Evolutionary conservation across 2,329 filamentous ascomycete species (phyloP).

Genomic region (Gnomoniopsis sp.): DNA sequence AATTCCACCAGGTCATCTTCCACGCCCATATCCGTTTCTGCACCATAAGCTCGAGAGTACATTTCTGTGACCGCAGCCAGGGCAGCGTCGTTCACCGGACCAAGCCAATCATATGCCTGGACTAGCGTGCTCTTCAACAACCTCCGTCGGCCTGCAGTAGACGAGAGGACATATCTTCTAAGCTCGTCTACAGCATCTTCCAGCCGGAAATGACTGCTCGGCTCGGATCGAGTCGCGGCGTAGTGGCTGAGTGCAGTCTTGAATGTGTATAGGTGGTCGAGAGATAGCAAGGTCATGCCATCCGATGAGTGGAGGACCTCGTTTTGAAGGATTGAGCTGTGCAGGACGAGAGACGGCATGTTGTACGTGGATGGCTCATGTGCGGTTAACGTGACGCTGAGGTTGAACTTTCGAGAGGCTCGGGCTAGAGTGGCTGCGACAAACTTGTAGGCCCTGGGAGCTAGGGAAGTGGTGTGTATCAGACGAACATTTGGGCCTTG

Average conservation of each 20-base stretch:
- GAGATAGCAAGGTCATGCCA: conserved; percentile 55
- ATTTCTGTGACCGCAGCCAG: conserved; percentile 53
- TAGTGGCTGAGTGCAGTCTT: conserved; percentile 59
- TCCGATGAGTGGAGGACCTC: conserved; percentile 58
- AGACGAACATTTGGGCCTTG: conserved; percentile 48
- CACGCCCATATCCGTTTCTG: conserved; percentile 47
- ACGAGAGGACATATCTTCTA: conserved; percentile 53
- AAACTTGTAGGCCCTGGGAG: conserved; percentile 43
- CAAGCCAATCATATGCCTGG: conserved; percentile 56
- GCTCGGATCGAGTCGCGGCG: conserved; percentile 34
- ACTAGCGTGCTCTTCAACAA: conserved; percentile 49
- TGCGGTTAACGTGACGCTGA: conserved; percentile 1
- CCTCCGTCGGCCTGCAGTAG: conserved; percentile 40
- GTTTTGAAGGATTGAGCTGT: conserved; percentile 56
- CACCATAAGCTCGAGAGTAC: conserved; percentile 56
- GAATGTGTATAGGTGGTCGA: conserved; percentile 63
- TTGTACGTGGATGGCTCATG: conserved; percentile 36
- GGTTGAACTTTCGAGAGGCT: conserved; percentile 36
- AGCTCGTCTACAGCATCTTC: conserved; percentile 63
- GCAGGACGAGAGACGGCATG: conserved; percentile 49
- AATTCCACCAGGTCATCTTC: conserved; percentile 26
- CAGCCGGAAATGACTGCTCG: conserved; percentile 39
- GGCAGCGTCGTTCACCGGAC: conserved; percentile 42
- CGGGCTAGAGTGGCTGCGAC: conserved; percentile 48
- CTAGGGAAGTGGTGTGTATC: conserved; percentile 44